A percentile compares a stretch with the other conserved stretches of the same genome.
phyloP scores from a whole-genome alignment of 208 protist genomes.

The Crithidia thermophila region DNA sequence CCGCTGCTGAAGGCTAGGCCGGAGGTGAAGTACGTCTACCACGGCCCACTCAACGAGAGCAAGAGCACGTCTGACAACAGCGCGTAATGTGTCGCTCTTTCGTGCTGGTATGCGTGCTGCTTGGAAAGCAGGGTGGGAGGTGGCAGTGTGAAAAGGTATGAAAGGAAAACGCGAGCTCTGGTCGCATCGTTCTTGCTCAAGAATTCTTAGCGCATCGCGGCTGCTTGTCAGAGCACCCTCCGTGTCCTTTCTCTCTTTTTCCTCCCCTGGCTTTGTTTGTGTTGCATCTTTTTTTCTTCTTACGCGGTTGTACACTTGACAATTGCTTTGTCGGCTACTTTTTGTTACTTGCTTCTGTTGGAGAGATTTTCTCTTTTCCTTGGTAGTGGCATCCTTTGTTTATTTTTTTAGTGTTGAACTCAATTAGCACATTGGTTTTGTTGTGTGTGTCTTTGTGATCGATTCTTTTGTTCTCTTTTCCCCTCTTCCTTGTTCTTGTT shows the following conservation, averaged over 20 bases:
- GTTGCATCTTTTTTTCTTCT: too few species aligned
- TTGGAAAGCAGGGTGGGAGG: neutral
- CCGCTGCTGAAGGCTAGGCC: conserved; percentile 66
- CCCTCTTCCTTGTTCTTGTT: conserved; percentile 3
- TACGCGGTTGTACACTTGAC: too few species aligned
- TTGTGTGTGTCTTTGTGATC: neutral
- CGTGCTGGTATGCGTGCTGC: neutral
- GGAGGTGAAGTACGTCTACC: conserved; percentile 84
- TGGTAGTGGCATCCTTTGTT: too few species aligned
- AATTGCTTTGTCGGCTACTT: neutral
- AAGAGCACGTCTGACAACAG: too few species aligned
- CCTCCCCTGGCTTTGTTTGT: too few species aligned
- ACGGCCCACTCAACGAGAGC: conserved; percentile 46
- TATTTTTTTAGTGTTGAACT: conserved; percentile 10
- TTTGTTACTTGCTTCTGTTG: neutral
- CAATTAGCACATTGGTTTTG: neutral
- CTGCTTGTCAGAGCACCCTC: too few species aligned
- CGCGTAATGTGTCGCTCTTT: too few species aligned
- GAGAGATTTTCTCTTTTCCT: conserved; percentile 15
- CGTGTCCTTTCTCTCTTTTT: too few species aligned
- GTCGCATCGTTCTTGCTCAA: too few species aligned
- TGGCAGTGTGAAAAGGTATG: too few species aligned
- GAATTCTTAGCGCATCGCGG: too few species aligned
- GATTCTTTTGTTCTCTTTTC: neutral
- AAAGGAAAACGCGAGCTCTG: too few species aligned